These are phyloP conservation scores for Fraxinus sp. DNA, from an alignment of 305 asterid genomes.

Conservation along the genomic window DNA sequence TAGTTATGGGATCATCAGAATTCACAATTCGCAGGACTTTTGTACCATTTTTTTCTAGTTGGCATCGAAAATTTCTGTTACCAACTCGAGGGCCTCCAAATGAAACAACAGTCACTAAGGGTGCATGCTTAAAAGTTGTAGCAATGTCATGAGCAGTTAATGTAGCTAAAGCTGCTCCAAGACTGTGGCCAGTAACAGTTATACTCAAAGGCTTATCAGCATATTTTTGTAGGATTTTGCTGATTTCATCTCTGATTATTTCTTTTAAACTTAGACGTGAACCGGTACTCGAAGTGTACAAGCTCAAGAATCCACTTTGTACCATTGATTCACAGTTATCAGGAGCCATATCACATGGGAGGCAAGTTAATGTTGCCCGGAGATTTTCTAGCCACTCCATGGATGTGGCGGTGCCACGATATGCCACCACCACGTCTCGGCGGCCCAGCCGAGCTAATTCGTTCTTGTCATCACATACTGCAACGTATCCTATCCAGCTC, in stretches of 20 bases:
- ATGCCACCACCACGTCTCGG: conserved; percentile 80
- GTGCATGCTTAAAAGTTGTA: conserved; percentile 48
- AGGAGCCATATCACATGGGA: conserved; percentile 53
- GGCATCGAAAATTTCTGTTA: conserved; percentile 53
- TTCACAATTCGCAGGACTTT: conserved; percentile 77
- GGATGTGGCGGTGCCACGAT: conserved; percentile 81
- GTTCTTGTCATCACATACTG: conserved; percentile 64
- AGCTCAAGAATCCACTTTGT: conserved; percentile 73
- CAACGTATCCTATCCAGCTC: conserved; percentile 90
- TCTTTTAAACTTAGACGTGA: conserved; percentile 42
- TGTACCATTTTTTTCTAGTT: conserved; percentile 59
- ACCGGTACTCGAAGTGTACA: conserved; percentile 57
- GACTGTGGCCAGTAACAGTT: conserved; percentile 92
- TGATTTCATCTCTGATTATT: conserved; percentile 47
- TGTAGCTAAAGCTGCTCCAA: conserved; percentile 87
- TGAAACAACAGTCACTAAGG: conserved; percentile 79
- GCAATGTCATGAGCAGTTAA: conserved; percentile 80
- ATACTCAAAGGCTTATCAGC: conserved; percentile 72
- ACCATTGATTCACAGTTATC: conserved; percentile 51
- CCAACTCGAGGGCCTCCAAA: conserved; percentile 94
- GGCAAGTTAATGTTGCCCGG: conserved; percentile 42
- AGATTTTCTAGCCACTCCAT: conserved; percentile 86
- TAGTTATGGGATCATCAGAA: conserved; percentile 72
- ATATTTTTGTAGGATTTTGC: conserved; percentile 40
- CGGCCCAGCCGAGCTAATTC: conserved; percentile 76